A percentile compares a stretch with the other conserved stretches of the same genome.
These are phyloP conservation scores for Populus pruinosa DNA, from an alignment of 345 rosid species.

Conservation along the genomic window DNA sequence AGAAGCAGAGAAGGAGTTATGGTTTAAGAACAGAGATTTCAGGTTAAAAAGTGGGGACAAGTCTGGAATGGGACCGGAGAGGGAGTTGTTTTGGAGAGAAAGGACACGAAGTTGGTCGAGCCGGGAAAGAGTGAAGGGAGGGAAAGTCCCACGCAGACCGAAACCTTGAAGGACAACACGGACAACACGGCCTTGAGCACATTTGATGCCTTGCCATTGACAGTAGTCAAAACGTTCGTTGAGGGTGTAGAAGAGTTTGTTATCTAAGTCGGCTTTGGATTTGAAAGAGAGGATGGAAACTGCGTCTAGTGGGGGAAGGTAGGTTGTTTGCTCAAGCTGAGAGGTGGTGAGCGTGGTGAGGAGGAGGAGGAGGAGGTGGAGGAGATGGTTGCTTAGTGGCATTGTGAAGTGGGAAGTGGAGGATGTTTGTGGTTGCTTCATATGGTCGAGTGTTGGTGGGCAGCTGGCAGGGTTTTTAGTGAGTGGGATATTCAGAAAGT, in stretches of 20 bases:
- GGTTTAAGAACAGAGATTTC: slow-evolving; percentile 56
- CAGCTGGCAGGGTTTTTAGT: slow-evolving; percentile 14
- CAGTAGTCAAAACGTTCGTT: slow-evolving; percentile 88
- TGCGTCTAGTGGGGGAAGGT: slow-evolving; percentile 62
- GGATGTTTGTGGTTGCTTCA: background rate
- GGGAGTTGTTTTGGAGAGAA: slow-evolving; percentile 70
- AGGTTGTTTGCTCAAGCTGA: slow-evolving; percentile 28
- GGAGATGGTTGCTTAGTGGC: slow-evolving; percentile 10
- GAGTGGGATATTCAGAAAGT: slow-evolving; percentile 15
- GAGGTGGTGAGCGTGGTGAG: slow-evolving; percentile 15
- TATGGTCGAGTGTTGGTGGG: slow-evolving; percentile 2
- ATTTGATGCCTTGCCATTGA: slow-evolving; percentile 89
- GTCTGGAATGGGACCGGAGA: slow-evolving; percentile 79
- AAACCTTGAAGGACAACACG: slow-evolving; percentile 52
- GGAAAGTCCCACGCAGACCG: slow-evolving; percentile 64
- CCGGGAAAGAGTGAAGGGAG: slow-evolving; percentile 58
- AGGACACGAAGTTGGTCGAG: slow-evolving; percentile 95
- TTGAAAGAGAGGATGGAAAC: slow-evolving; percentile 76
- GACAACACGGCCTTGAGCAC: slow-evolving; percentile 76
- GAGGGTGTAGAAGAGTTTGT: slow-evolving; percentile 64
- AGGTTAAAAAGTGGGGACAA: slow-evolving; percentile 72
- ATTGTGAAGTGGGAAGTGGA: background rate
- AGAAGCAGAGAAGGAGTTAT: slow-evolving; percentile 62
- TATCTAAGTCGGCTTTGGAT: slow-evolving; percentile 74
- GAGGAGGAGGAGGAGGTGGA: slow-evolving; percentile 13